Conservation (phyloP, 148 eudicot species). For the Vaccinium darrowii region DNA sequence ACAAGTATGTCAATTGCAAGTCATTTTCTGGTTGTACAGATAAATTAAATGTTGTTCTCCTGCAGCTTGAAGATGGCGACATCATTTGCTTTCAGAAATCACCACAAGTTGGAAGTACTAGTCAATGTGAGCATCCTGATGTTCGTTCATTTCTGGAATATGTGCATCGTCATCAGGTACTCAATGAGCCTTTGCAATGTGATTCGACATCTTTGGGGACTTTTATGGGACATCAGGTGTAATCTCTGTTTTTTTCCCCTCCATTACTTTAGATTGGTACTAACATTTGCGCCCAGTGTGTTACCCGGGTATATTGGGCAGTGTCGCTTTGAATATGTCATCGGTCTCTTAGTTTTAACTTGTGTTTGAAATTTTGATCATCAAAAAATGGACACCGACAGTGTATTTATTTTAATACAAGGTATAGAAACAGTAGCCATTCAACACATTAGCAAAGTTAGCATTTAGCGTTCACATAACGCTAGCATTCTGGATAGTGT, state of each 20-base stretch:
- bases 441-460: not conserved
- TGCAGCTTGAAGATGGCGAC: slow-evolving; percentile 91
- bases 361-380: not conserved
- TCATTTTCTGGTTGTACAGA: not conserved
- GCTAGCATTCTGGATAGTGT: not conserved
- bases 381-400: not conserved
- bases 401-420: not conserved
- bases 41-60: not conserved
- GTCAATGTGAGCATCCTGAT: slow-evolving; percentile 55
- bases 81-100: slow-evolving; percentile 83
- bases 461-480: too few relatives aligned
- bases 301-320: not conserved
- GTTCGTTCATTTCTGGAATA: slow-evolving; percentile 84
- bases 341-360: not conserved
- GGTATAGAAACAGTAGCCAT: not conserved
- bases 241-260: not conserved
- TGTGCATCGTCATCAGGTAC: slow-evolving; percentile 86
- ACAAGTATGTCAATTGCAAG: not conserved
- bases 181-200: not conserved
- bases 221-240: not conserved
- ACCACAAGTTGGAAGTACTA: slow-evolving; percentile 39
- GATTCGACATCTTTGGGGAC: not conserved
- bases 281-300: not conserved
- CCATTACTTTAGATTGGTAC: not conserved
- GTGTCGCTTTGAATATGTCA: not conserved